Evolutionary conservation across 2,329 filamentous ascomycete species (phyloP).

Genomic region (Dactylellina sp.): DNA sequence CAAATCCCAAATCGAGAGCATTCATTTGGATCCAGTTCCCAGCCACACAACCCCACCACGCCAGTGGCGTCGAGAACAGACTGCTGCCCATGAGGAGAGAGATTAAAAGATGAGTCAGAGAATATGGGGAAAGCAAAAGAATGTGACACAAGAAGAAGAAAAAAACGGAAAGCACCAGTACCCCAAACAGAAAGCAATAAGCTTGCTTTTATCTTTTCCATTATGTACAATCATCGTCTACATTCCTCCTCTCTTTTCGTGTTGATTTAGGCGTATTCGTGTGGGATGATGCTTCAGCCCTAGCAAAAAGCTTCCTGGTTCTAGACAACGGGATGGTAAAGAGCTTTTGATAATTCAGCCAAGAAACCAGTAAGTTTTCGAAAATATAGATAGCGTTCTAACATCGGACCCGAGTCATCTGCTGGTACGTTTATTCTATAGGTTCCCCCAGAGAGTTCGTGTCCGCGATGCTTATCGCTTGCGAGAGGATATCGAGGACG

Average conservation of each 20-base stretch:
- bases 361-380: too few species aligned
- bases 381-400: neutral
- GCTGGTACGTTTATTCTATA: constrained; percentile 57
- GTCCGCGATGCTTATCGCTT: constrained; percentile 93
- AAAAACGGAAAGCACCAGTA: constrained; percentile 26
- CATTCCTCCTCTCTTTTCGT: too few species aligned
- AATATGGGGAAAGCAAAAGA: neutral
- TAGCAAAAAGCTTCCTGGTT: too few species aligned
- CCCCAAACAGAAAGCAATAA: constrained; percentile 13
- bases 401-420: neutral
- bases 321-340: too few species aligned
- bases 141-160: neutral
- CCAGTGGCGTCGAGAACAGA: neutral
- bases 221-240: constrained; percentile 1
- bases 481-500: constrained; percentile 92
- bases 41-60: neutral
- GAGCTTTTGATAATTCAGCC: too few species aligned
- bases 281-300: too few species aligned
- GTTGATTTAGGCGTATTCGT: too few species aligned
- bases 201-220: constrained; percentile 33
- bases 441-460: constrained; percentile 50
- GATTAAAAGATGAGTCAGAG: constrained; percentile 12
- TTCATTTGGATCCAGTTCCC: neutral
- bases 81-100: constrained; percentile 7
- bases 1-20: constrained; percentile 2